phyloP scores from a whole-genome alignment of 441 rosid species.

The Jatropha podagrica region DNA sequence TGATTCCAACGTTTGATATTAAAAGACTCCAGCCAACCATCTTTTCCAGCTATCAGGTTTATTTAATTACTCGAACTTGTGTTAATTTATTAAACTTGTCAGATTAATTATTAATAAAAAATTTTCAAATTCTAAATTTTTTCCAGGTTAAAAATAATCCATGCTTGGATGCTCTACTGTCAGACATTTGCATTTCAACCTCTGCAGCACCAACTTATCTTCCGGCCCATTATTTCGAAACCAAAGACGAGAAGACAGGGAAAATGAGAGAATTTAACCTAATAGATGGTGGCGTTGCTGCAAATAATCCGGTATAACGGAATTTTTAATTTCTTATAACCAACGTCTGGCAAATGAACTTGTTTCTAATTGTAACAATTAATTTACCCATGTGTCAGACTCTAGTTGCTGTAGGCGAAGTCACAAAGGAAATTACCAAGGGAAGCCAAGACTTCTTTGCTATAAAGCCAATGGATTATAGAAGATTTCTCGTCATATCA shows the following conservation, averaged over 20 bases:
- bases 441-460: conserved; percentile 31
- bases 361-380: background rate
- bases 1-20: conserved; percentile 72
- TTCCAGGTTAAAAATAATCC: conserved; percentile 31
- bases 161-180: conserved; percentile 39
- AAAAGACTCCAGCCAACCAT: conserved; percentile 58
- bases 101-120: background rate
- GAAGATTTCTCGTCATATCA: conserved; percentile 39
- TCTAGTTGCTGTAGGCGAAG: conserved; percentile 41
- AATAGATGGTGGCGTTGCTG: conserved; percentile 68
- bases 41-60: conserved; percentile 58
- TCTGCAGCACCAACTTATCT: conserved; percentile 73
- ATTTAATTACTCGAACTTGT: background rate
- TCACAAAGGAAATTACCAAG: conserved; percentile 35
- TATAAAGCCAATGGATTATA: conserved; percentile 37
- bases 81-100: background rate
- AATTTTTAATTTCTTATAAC: no score
- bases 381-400: conserved; percentile 28
- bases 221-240: conserved; percentile 54
- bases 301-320: conserved; percentile 51
- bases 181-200: conserved; percentile 60
- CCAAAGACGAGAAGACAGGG: conserved; percentile 34
- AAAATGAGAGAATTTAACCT: conserved; percentile 45
- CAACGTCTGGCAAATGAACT: no score
- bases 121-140: no score